A percentile compares a stretch with the other conserved stretches of the same genome.
phyloP scores from a whole-genome alignment of 768 basidiomycete species.

The Mycena indigotica region DNA sequence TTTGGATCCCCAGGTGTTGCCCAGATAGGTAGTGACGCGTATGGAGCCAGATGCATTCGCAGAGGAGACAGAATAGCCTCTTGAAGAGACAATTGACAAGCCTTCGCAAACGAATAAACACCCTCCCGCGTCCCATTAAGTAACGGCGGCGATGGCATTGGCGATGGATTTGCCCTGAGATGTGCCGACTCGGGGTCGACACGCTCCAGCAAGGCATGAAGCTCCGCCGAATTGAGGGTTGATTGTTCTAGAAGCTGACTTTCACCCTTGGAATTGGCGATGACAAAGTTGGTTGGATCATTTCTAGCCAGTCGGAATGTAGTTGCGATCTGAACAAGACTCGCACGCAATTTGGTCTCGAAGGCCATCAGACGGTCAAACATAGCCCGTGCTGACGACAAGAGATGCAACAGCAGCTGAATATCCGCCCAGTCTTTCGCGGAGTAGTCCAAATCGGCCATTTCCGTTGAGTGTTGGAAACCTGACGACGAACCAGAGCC shows the following conservation, averaged over 20 bases:
- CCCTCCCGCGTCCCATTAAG: conserved; percentile 58
- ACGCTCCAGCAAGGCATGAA: conserved; percentile 61
- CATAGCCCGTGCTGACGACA: conserved; percentile 77
- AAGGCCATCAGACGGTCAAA: conserved; percentile 68
- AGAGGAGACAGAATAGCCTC: conserved; percentile 84
- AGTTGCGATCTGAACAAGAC: conserved; percentile 59
- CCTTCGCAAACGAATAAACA: conserved; percentile 63
- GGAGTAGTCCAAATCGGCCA: conserved; percentile 84
- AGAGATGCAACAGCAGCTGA: conserved; percentile 78
- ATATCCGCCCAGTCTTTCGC: conserved; percentile 88
- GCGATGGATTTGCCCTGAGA: conserved; percentile 25
- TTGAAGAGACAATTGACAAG: conserved; percentile 79
- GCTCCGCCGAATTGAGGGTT: conserved; percentile 76
- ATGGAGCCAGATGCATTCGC: conserved; percentile 67
- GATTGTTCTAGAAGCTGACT: conserved; percentile 82
- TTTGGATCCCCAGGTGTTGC: conserved; percentile 52
- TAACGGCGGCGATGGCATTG: too few relatives aligned
- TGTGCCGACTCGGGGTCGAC: conserved; percentile 46
- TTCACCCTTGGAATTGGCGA: conserved; percentile 66
- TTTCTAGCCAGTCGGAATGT: conserved; percentile 58
- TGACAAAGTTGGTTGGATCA: conserved; percentile 55
- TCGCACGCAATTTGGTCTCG: conserved; percentile 66
- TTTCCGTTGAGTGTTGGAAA: conserved; percentile 43
- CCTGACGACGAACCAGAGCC: conserved; percentile 35
- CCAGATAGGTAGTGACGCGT: conserved; percentile 74